phyloP scores from a whole-genome alignment of 108 stramenopile genomes.

The Heterococcus sp. region DNA sequence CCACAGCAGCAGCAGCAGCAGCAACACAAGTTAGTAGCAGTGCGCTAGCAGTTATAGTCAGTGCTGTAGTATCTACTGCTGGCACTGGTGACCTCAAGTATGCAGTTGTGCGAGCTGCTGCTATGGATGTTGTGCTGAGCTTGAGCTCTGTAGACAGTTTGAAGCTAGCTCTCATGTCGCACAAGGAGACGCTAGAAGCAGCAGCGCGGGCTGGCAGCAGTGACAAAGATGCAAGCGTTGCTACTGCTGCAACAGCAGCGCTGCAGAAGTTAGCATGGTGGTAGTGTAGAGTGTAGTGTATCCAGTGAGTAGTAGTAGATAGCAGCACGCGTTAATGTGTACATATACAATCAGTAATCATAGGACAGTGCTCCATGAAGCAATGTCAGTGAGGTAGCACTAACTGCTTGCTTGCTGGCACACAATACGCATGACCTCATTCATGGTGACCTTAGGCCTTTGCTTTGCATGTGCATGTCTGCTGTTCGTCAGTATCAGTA shows the following conservation, averaged over 20 bases:
- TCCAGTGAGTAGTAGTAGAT: too few species aligned
- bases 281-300: not conserved
- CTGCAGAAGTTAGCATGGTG: slow-evolving; percentile 33
- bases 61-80: slow-evolving; percentile 3
- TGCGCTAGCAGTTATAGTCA: slow-evolving; percentile 10
- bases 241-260: slow-evolving; percentile 14
- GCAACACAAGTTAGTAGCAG: not conserved
- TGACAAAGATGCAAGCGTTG: slow-evolving; percentile 32
- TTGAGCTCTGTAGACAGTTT: slow-evolving; percentile 9
- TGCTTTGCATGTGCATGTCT: too few species aligned
- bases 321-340: too few species aligned
- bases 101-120: slow-evolving; percentile 29
- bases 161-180: slow-evolving; percentile 12
- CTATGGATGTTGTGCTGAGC: slow-evolving; percentile 11
- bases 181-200: slow-evolving; percentile 30
- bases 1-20: not conserved
- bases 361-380: too few species aligned
- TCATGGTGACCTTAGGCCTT: too few species aligned
- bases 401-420: too few species aligned
- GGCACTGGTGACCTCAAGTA: slow-evolving; percentile 23
- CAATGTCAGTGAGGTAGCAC: too few species aligned
- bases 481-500: too few species aligned
- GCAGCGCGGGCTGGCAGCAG: slow-evolving; percentile 8
- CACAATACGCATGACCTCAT: too few species aligned
- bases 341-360: too few species aligned